phyloP scores from a whole-genome alignment of 129 eudicot genomes.

The Chrysanthemum makinoi region DNA sequence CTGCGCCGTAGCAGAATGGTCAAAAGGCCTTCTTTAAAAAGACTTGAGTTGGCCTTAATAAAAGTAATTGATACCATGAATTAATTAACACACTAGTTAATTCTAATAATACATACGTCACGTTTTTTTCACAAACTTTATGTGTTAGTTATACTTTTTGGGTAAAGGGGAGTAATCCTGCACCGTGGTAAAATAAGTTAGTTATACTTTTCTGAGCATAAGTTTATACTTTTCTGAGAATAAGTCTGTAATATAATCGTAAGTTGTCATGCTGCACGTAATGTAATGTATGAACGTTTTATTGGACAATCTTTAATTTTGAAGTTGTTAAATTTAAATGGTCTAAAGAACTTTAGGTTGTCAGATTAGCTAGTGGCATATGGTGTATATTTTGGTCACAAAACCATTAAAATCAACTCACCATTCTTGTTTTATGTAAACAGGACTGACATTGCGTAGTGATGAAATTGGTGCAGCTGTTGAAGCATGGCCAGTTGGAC shows the following conservation, averaged over 20 bases:
- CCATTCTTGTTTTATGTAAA: conserved; percentile 12
- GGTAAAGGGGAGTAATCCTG: no score
- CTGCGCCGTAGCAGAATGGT: no score
- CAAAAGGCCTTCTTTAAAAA: no score
- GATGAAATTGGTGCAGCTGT: conserved; percentile 87
- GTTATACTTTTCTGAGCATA: not conserved
- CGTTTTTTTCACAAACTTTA: not conserved
- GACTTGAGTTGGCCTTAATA: no score
- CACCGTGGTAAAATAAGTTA: no score
- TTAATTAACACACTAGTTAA: no score
- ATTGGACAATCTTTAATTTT: not conserved
- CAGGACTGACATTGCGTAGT: conserved; percentile 84
- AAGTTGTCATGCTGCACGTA: not conserved
- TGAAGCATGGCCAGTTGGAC: conserved; percentile 96
- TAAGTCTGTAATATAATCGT: not conserved
- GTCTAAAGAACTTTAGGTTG: not conserved
- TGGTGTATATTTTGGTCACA: conserved; percentile 2
- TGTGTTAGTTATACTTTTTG: not conserved
- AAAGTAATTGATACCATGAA: no score
- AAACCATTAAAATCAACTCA: conserved; percentile 3
- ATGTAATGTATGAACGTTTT: not conserved
- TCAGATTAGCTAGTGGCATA: not conserved
- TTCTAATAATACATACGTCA: no score
- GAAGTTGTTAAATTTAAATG: not conserved
- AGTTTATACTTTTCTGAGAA: not conserved